phyloP scores from a whole-genome alignment of 140 eudicot genomes.

The Erigeron philadelphicus region DNA sequence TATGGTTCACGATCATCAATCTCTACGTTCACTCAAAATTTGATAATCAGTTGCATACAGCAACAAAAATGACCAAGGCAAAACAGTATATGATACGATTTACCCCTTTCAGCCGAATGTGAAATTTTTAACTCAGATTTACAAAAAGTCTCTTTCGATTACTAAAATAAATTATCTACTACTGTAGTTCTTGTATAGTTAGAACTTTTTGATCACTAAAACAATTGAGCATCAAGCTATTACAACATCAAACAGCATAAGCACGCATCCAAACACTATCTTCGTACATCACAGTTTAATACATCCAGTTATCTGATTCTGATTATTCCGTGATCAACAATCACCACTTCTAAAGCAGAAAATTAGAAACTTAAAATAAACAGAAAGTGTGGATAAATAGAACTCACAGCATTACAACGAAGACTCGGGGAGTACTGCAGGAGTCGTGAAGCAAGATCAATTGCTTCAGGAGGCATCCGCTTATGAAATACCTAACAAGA shows the following conservation, averaged over 20 bases:
- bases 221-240: not conserved
- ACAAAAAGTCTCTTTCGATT: not conserved
- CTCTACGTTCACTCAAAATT: no score
- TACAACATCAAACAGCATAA: not conserved
- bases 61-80: not conserved
- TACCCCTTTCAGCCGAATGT: not conserved
- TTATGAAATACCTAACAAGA: constrained; percentile 59
- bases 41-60: not conserved
- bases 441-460: constrained; percentile 81
- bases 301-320: no score
- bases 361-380: not conserved
- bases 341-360: no score
- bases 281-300: no score
- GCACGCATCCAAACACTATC: no score
- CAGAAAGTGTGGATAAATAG: not conserved
- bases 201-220: no score
- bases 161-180: not conserved
- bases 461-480: constrained; percentile 83
- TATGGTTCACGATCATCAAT: no score
- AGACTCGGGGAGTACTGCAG: constrained; percentile 81
- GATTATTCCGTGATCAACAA: no score
- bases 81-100: no score
- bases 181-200: not conserved
- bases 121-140: not conserved
- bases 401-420: constrained; percentile 78